phyloP scores from a whole-genome alignment of 2,329 filamentous ascomycete genomes.

The Huntiella decipiens region DNA sequence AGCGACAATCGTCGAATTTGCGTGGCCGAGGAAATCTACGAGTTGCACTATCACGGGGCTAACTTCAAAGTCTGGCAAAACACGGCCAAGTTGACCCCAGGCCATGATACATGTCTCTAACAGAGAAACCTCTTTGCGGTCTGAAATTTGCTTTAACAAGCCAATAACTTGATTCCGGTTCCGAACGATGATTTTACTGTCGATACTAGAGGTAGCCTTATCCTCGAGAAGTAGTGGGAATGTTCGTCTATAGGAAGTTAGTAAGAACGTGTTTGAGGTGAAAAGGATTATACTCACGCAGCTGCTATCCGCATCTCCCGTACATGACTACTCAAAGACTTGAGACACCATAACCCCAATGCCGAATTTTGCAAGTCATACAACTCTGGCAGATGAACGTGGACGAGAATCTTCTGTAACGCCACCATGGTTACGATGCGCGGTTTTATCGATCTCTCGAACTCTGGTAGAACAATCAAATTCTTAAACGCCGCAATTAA shows the following conservation, averaged over 20 bases:
- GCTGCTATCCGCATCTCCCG: conserved; percentile 72
- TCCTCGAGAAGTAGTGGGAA: conserved; percentile 43
- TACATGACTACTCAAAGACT: conserved; percentile 63
- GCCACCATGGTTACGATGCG: conserved; percentile 54
- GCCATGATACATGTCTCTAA: conserved; percentile 74
- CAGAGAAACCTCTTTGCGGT: conserved; percentile 44
- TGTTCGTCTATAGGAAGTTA: conserved; percentile 29
- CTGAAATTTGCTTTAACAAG: conserved; percentile 52
- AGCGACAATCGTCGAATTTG: conserved; percentile 59
- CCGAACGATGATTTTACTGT: conserved; percentile 3
- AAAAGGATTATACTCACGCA: conserved; percentile 27
- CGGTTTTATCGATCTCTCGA: conserved; percentile 36
- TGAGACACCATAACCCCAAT: conserved; percentile 63
- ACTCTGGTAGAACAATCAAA: conserved; percentile 25
- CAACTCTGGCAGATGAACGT: conserved; percentile 39
- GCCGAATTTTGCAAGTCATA: conserved; percentile 48
- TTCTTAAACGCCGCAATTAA: conserved; percentile 22
- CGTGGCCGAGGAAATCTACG: conserved; percentile 70
- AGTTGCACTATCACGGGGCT: conserved; percentile 71
- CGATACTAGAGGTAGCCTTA: conserved; percentile 13
- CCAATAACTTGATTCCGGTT: conserved; percentile 36
- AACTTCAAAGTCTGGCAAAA: conserved; percentile 62
- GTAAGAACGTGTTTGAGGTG: background rate
- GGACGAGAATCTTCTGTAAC: conserved; percentile 48
- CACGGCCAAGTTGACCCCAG: conserved; percentile 64